These are phyloP conservation scores for Rubroshorea leprosula DNA, from an alignment of 345 rosid species.

Conservation along the genomic window DNA sequence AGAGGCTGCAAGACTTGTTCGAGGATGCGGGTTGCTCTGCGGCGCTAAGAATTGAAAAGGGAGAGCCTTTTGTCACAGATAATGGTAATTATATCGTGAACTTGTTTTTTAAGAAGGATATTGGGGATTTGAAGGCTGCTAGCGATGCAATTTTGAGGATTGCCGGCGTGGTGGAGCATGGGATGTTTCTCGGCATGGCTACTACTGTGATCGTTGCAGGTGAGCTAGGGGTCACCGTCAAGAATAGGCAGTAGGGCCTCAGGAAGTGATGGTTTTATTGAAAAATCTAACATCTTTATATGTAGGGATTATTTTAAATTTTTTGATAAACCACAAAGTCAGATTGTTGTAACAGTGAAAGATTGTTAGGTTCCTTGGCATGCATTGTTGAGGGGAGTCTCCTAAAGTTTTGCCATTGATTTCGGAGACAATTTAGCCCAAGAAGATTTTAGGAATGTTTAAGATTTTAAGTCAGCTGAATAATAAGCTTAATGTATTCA, in stretches of 20 bases:
- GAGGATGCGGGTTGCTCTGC: slow-evolving; percentile 56
- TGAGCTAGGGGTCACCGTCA: slow-evolving; percentile 63
- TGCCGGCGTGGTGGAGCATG: slow-evolving; percentile 91
- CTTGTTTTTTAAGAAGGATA: slow-evolving; percentile 58
- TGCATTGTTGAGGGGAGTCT: slow-evolving; percentile 1
- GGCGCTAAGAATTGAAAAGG: slow-evolving; percentile 38
- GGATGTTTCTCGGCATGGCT: slow-evolving; percentile 94
- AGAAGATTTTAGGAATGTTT: background rate
- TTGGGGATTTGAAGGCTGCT: slow-evolving; percentile 67
- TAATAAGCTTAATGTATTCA: background rate
- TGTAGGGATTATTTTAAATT: background rate
- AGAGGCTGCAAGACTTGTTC: slow-evolving; percentile 44
- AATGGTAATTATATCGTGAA: slow-evolving; percentile 81
- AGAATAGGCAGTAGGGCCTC: slow-evolving; percentile 30
- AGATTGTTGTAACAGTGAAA: background rate
- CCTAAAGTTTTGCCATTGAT: background rate
- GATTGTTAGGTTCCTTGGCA: slow-evolving; percentile 1
- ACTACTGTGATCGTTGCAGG: slow-evolving; percentile 89
- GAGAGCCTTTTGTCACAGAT: slow-evolving; percentile 64
- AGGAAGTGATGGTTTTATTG: background rate
- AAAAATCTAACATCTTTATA: background rate
- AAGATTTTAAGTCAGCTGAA: background rate
- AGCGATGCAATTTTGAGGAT: slow-evolving; percentile 72
- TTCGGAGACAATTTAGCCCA: background rate
- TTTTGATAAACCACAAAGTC: background rate